A percentile compares a stretch with the other conserved stretches of the same genome.
Conservation (phyloP, 106 monocot species). For the Dioscorea alata region DNA sequence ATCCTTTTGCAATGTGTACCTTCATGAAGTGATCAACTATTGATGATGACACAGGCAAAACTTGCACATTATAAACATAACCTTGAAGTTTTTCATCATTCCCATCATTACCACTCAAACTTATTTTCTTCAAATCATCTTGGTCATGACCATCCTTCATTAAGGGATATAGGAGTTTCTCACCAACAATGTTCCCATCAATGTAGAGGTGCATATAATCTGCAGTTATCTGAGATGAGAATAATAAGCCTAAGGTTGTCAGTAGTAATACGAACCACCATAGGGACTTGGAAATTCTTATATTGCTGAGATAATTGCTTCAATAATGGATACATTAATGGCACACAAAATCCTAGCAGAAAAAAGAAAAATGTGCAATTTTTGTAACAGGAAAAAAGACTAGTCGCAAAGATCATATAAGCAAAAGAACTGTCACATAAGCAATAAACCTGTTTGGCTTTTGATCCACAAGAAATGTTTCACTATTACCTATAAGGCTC, state of each 20-base stretch:
- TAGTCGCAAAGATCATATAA: no score
- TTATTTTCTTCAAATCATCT: conserved; percentile 30
- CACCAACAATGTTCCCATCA: conserved; percentile 49
- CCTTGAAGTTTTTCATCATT: conserved; percentile 42
- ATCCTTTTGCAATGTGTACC: conserved; percentile 22
- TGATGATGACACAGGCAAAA: conserved; percentile 35
- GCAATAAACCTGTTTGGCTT: no score
- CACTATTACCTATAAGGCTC: no score
- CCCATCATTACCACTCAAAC: conserved; percentile 49
- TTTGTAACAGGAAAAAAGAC: no score
- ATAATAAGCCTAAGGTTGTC: not conserved
- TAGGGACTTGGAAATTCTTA: no score
- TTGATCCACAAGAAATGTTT: no score
- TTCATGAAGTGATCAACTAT: conserved; percentile 50
- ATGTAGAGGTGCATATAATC: conserved; percentile 52
- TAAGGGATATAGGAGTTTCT: conserved; percentile 27
- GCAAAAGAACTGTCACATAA: no score
- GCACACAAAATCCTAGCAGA: no score
- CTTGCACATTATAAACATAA: conserved; percentile 45
- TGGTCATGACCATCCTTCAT: conserved; percentile 9
- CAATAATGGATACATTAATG: no score
- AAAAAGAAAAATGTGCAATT: no score
- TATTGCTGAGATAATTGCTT: no score
- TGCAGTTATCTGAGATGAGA: conserved; percentile 38
- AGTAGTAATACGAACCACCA: no score